Evolutionary conservation across 345 rosid genomes (phyloP).

Genomic region (Hibiscus syriacus): DNA sequence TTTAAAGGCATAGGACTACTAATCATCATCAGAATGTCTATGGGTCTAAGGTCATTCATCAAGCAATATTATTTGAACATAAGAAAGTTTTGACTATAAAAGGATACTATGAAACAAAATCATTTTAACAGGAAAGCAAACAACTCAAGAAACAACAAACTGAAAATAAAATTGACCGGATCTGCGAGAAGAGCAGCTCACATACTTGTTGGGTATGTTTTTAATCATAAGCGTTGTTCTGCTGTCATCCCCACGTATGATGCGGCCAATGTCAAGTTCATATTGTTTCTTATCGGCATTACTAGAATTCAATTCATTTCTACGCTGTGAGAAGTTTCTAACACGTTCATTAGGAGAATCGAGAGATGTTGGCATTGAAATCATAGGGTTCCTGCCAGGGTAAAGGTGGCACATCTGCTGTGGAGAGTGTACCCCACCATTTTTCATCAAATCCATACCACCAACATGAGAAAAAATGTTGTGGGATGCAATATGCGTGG

Average conservation of each 20-base stretch:
- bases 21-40: no score
- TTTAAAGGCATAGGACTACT: no score
- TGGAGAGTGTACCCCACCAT: slow-evolving; percentile 55
- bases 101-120: no score
- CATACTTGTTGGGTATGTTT: slow-evolving; percentile 95
- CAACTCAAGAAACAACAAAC: no score
- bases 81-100: no score
- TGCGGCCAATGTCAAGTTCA: slow-evolving; percentile 83
- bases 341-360: slow-evolving; percentile 68
- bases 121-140: no score
- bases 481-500: slow-evolving; percentile 57
- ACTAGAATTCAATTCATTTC: slow-evolving; percentile 63
- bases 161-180: background rate
- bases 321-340: slow-evolving; percentile 60
- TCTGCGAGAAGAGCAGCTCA: slow-evolving; percentile 7
- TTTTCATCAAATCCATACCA: slow-evolving; percentile 51
- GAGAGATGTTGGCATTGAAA: slow-evolving; percentile 51
- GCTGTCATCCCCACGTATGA: slow-evolving; percentile 64
- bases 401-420: slow-evolving; percentile 67
- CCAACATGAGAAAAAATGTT: slow-evolving; percentile 44
- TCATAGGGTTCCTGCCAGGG: slow-evolving; percentile 62
- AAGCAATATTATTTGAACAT: no score
- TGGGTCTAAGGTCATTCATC: no score
- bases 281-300: slow-evolving; percentile 75
- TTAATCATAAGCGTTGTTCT: slow-evolving; percentile 96